Evolutionary conservation across 345 rosid genomes (phyloP), one percentile per base, ranked within the genome.

Genomic region (Lumnitzera littorea): DNA sequence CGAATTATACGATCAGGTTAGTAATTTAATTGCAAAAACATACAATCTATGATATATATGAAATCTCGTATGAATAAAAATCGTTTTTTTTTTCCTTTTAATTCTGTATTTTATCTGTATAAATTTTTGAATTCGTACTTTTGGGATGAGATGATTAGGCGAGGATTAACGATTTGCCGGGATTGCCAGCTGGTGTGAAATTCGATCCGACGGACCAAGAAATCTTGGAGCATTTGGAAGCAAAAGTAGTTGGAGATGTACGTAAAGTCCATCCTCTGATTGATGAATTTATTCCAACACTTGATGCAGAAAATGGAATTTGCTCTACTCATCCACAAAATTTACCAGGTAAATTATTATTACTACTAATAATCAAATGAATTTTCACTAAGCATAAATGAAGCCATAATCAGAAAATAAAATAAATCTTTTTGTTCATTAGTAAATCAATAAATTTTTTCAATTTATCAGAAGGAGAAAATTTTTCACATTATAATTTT

Each of bases 121-220:
- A 17, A 46, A 46, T 51, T 24, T 31, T 1, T 4, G 6, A 12
- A 8, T 41, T 24, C 23, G 14, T 41, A 17, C 11, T 57, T 51
- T 54, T 20, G 13, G 41, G 5, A n/a, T 53, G 47, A 24, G 17
- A 49, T 51, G 13, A 55, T 60, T 69, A 89, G 96, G 77, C 70
- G 55, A 82, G 80, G 14, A 81, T 88, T 60, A 78, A 81, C 48
- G 91, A 86, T 73, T 70, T 92, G 67, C 94, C 88, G 46, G 89
- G 98, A 13, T 65, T 94, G 53, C 99, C 99, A 2, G 95, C 96
- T 0, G 99, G 99, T 55, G 96, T 88, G 66, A 94, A 86, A 62
- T 94, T 94, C 46, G 96, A 94, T 64, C 99, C 99, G 20, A 85
- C 83, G 1, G 99, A 92, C 62, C 89, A 77, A 65, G 99, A 92